A percentile compares a stretch with the other conserved stretches of the same genome.
phyloP scores from a whole-genome alignment of 164 flowering plant genomes.

The Vitis rupestris region DNA sequence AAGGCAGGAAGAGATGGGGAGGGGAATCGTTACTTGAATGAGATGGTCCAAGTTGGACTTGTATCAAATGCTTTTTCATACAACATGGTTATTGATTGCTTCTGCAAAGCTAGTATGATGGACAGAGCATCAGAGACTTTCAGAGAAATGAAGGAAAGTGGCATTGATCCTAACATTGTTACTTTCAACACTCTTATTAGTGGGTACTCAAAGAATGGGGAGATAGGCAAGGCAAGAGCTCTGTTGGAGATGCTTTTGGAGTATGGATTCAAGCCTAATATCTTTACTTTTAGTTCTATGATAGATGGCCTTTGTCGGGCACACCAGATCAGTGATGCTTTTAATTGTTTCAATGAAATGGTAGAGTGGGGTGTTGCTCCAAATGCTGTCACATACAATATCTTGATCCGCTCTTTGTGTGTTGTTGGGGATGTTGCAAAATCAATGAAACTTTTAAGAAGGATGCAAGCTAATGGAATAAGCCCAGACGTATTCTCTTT shows the following conservation, averaged over 20 bases:
- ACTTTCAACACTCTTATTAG: conserved; percentile 82
- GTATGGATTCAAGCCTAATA: conserved; percentile 67
- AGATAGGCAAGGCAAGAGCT: conserved; percentile 44
- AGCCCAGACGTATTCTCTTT: conserved; percentile 64
- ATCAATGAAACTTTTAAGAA: conserved; percentile 45
- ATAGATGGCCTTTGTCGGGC: conserved; percentile 78
- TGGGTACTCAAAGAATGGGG: conserved; percentile 59
- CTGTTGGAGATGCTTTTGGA: conserved; percentile 62
- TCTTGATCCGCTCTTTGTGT: conserved; percentile 66
- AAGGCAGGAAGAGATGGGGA: conserved; percentile 34
- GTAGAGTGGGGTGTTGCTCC: conserved; percentile 77
- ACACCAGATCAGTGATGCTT: conserved; percentile 60
- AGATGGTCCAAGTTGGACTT: conserved; percentile 51
- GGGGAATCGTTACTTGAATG: conserved; percentile 47
- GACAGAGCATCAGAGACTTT: conserved; percentile 52
- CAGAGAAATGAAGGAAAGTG: conserved; percentile 50
- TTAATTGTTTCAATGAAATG: conserved; percentile 80
- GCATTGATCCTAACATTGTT: conserved; percentile 67
- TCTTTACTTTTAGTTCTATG: conserved; percentile 75
- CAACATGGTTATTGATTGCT: conserved; percentile 80
- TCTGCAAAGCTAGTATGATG: conserved; percentile 56
- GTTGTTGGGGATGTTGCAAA: conserved; percentile 52
- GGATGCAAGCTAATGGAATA: conserved; percentile 64
- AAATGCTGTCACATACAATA: conserved; percentile 66
- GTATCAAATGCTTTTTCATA: conserved; percentile 55